A percentile compares a stretch with the other conserved stretches of the same genome.
phyloP scores from a whole-genome alignment of 2,329 filamentous ascomycete species.

The Coleophoma eucalyptorum region DNA sequence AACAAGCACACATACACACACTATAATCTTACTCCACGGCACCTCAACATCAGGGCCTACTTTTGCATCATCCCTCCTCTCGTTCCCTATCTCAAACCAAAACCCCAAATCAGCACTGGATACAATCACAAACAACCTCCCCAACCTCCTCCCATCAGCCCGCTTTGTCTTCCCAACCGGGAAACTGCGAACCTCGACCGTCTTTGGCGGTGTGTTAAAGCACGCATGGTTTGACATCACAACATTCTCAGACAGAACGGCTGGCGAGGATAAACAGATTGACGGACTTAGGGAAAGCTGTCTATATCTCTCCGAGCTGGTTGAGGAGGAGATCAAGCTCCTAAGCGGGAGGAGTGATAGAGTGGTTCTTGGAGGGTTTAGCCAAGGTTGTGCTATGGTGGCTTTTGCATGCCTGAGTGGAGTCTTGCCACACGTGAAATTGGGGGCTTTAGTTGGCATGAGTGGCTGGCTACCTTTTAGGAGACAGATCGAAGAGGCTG shows the following conservation, averaged over 20 bases:
- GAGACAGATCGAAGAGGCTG: constrained; percentile 6
- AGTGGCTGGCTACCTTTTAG: constrained; percentile 23
- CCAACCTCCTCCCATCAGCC: constrained; percentile 15
- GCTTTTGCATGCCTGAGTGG: constrained; percentile 14
- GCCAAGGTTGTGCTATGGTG: constrained; percentile 18
- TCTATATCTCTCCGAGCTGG: constrained; percentile 7
- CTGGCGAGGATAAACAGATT: constrained; percentile 7
- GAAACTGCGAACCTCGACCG: constrained; percentile 7
- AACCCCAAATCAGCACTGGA: constrained; percentile 18
- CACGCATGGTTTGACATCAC: constrained; percentile 25
- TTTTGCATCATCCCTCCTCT: constrained; percentile 31
- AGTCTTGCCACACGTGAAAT: constrained; percentile 2
- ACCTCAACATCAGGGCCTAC: constrained; percentile 29
- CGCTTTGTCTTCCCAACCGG: constrained; percentile 20
- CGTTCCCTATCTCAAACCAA: constrained; percentile 6
- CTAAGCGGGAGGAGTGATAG: constrained; percentile 9
- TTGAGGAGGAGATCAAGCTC: constrained; percentile 8
- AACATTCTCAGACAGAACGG: constrained; percentile 17
- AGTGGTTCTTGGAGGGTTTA: constrained; percentile 14
- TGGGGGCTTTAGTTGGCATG: constrained; percentile 13
- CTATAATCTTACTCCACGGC: constrained; percentile 37
- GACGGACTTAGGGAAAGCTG: constrained; percentile 10
- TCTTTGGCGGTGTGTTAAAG: constrained; percentile 13
- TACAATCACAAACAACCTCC: constrained; percentile 26
- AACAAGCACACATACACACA: constrained; percentile 26